These are phyloP conservation scores for Colletotrichum abscissum DNA, from an alignment of 2,329 filamentous ascomycete species.

Conservation along the genomic window DNA sequence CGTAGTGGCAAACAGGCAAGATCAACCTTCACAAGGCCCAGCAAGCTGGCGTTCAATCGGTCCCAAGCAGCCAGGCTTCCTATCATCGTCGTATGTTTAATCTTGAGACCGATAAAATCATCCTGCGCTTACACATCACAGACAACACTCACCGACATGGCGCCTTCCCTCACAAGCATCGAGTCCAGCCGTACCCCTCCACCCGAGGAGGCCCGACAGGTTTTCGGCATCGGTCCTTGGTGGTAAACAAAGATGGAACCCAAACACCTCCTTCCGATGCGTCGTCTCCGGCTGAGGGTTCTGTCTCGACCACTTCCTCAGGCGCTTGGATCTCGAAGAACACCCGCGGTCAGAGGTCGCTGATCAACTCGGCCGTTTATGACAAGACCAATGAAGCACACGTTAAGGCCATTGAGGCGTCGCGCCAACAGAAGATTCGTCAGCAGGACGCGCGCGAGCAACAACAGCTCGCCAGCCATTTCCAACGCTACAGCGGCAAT, in stretches of 20 bases:
- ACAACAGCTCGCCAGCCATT: slow-evolving; percentile 62
- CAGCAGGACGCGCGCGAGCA: slow-evolving; percentile 69
- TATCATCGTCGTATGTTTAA: slow-evolving; percentile 48
- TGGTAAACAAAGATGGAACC: slow-evolving; percentile 64
- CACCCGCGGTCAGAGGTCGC: slow-evolving; percentile 80
- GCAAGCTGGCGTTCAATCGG: slow-evolving; percentile 54
- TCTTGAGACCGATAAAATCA: not conserved
- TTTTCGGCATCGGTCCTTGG: slow-evolving; percentile 63
- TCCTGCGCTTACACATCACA: slow-evolving; percentile 34
- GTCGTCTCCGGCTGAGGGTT: slow-evolving; percentile 37
- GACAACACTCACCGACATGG: slow-evolving; percentile 47
- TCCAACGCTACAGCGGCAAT: slow-evolving; percentile 46
- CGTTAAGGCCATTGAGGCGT: slow-evolving; percentile 78
- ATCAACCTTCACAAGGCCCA: slow-evolving; percentile 84
- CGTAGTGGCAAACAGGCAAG: slow-evolving; percentile 64
- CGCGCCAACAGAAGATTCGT: slow-evolving; percentile 66
- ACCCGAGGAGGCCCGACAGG: slow-evolving; percentile 13
- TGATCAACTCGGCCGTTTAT: slow-evolving; percentile 85
- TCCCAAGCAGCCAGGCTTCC: slow-evolving; percentile 41
- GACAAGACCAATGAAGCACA: slow-evolving; percentile 78
- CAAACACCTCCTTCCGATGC: slow-evolving; percentile 40
- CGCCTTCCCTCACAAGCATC: slow-evolving; percentile 38
- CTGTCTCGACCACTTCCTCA: slow-evolving; percentile 49
- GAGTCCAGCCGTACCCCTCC: slow-evolving; percentile 48
- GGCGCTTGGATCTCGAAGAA: slow-evolving; percentile 74